Base-by-base conservation (phyloP, 2,329 filamentous ascomycete species). In the Trematosphaeria pertusa region DNA sequence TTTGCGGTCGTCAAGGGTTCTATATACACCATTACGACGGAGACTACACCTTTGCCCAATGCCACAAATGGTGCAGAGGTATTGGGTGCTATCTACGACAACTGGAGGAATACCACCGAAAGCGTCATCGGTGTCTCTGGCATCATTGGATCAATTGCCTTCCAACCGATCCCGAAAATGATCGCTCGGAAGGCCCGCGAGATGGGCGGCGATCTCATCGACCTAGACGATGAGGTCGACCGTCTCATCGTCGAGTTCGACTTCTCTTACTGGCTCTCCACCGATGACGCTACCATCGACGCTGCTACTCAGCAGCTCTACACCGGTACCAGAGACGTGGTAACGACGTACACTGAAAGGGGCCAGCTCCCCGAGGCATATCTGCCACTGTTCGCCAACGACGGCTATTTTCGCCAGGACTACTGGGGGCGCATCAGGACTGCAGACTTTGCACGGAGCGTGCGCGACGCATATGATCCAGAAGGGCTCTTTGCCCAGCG, bases 361-460 rank as follows among this genome's bases (percentile, higher is more conserved):
- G 72, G 70, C 9, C 57, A 64, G 4, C 58, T 76, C 14, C 69
- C 74, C 0, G 65, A 74, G 20, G 71, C 69, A 5, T 74, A 77
- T 46, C 58, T 72, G 11, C 75, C 75, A 6, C 56, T 78, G 4
- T 78, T 78, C 60, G 73, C 77, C 70, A 78, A 77, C 43, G 75
- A 78, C 36, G 69, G 67, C 8, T 73, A 77, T 56, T 70, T 64
- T 43, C 58, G 67, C 22, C 74, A 77, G 59, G 73, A 77, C 41
- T 77, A 74, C 56, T 78, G 71, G 66, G 69, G 67, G 5, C 66
- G 72, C 5, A 64, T 76, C 34, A 51, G 62, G 11, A 68, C 65
- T 9, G 50, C 36, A 34, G 60, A 68, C 32, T 59, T 65, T 43
- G 71, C 72, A 9, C 57, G 67, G 26, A 48, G 61, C 7, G 67